phyloP scores from a whole-genome alignment of 2,329 filamentous ascomycete genomes.

The Diaporthe humulicola region DNA sequence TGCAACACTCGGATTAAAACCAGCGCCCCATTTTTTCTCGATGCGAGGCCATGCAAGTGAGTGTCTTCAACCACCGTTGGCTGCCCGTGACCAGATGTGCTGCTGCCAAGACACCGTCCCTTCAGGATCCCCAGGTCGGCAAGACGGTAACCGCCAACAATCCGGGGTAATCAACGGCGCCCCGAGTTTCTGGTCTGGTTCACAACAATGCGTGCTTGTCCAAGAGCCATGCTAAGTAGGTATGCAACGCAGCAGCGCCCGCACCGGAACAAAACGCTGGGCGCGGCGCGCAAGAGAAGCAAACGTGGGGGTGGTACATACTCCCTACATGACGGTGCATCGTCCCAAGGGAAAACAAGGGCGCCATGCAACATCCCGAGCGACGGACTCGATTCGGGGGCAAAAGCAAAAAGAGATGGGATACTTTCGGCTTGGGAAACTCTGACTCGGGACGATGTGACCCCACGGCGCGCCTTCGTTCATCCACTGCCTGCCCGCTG shows the following conservation, averaged over 20 bases:
- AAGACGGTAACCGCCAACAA: neutral
- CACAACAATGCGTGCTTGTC: neutral
- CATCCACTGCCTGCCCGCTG: slow-evolving; percentile 16
- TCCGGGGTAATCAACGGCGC: slow-evolving; percentile 16
- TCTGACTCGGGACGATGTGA: slow-evolving; percentile 16
- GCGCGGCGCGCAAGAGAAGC: neutral
- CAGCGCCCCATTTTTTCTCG: neutral
- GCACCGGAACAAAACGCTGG: neutral
- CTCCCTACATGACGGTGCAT: neutral
- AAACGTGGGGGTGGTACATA: slow-evolving; percentile 5
- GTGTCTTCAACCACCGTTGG: neutral
- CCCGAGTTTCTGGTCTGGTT: slow-evolving; percentile 1
- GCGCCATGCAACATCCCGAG: slow-evolving; percentile 26
- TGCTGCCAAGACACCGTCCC: neutral
- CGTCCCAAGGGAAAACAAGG: neutral
- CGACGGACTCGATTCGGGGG: slow-evolving; percentile 7
- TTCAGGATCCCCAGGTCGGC: neutral
- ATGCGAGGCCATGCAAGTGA: neutral
- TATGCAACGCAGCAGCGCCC: too few species aligned
- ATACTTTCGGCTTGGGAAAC: slow-evolving; percentile 24
- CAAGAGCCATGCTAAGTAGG: too few species aligned
- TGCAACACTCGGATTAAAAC: neutral
- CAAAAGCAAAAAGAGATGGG: slow-evolving; percentile 31
- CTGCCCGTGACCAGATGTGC: neutral
- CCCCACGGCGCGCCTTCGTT: neutral